Percentiles rank a stretch among this genome's conserved stretches.
Conservation (phyloP, 2,329 filamentous ascomycete genomes). For the Alternaria atra region DNA sequence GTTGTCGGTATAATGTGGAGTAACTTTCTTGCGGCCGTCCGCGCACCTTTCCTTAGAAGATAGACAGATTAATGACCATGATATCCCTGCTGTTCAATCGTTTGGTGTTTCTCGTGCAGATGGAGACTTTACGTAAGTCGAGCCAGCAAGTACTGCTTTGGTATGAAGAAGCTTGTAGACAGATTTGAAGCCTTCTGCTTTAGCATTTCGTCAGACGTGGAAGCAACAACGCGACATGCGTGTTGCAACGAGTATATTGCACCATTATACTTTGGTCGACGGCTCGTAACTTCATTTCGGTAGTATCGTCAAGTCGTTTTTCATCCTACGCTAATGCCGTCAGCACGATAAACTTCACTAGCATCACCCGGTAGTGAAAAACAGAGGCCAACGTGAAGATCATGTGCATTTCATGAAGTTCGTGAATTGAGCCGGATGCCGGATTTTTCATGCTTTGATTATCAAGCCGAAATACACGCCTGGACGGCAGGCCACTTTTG, state of each 20-base stretch:
- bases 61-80: conserved; percentile 15
- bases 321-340: neutral
- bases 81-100: conserved; percentile 8
- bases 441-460: conserved; percentile 50
- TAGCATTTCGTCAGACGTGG: neutral
- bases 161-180: neutral
- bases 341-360: neutral
- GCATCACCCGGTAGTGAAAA: neutral
- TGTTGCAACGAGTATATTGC: neutral
- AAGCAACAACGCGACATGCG: neutral
- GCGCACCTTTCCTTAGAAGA: conserved; percentile 6
- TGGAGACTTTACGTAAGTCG: neutral
- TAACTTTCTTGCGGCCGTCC: conserved; percentile 3
- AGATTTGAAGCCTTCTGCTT: neutral
- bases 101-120: neutral
- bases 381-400: conserved; percentile 10
- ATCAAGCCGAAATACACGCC: conserved; percentile 51
- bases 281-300: neutral
- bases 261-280: neutral
- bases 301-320: neutral
- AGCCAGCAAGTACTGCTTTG: neutral
- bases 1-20: neutral
- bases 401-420: conserved; percentile 35
- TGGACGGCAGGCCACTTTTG: conserved; percentile 41
- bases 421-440: conserved; percentile 45